Base-by-base conservation (phyloP, 495 filamentous ascomycete species). In the Penicillium chermesinum region DNA sequence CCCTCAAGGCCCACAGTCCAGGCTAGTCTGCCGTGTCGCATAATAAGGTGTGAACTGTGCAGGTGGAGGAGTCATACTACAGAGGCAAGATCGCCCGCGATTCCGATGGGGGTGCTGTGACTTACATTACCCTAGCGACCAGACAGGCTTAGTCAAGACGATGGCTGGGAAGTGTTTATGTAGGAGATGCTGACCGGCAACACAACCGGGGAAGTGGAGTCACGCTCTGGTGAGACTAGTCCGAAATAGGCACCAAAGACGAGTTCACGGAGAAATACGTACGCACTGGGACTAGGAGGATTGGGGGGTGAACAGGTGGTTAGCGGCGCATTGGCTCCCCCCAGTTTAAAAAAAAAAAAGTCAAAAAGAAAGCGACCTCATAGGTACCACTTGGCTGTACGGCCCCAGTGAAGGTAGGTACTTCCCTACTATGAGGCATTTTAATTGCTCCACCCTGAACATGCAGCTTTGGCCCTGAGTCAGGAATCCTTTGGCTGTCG, bases 41-140 rank as follows among this genome's bases (percentile, higher is more conserved):
- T 46, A 59, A 59, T 62, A 62, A 62, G 50, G 53, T 62, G 59
- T 60, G 59, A 62, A 57, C 59, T 60, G 59, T 62, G 59, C 59
- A 54, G 46, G 55, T 53, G 48, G 53, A 56, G 13, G 44, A 18
- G 32, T 20, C 42, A 33, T 43, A 50, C 27, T 54, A 17, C 16
- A 42, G 19, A 18, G 15, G 19, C 15, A 44, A 22, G 30, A 48
- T 38, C n/a, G 20, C 15, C 14, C 34, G 19, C 34, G 18, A 38
- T 38, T 20, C 34, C 25, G 15, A 47, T 48, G 33, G 46, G 38
- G 21, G 27, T 12, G 21, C 27, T 5, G 17, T 19, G 38, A 14
- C 18, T 17, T 15, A 40, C 16, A 12, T 40, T 12, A n/a, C 12
- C 19, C 7, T 19, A 34, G 14, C 6, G 20, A 50, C 35, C 25